These are phyloP conservation scores for Rhizopogon salebrosus DNA, from an alignment of 768 basidiomycete species.

Conservation along the genomic window DNA sequence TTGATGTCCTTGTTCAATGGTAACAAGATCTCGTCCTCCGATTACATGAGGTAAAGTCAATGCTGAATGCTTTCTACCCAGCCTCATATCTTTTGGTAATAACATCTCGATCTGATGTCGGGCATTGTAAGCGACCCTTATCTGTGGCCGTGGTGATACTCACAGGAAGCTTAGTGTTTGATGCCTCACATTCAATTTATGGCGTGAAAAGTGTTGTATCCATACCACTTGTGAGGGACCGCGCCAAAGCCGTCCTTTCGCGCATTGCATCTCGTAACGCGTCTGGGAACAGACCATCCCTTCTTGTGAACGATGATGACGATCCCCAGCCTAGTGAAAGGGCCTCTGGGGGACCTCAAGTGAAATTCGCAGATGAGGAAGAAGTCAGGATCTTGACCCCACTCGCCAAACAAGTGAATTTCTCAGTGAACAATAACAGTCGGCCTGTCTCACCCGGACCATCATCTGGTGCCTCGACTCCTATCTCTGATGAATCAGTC, in stretches of 20 bases:
- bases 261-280: constrained; percentile 48
- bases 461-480: constrained; percentile 51
- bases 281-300: constrained; percentile 39
- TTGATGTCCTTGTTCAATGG: constrained; percentile 68
- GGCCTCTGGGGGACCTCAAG: constrained; percentile 27
- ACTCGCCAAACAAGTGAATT: constrained; percentile 5
- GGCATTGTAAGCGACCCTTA: constrained; percentile 46
- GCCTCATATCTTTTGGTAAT: constrained; percentile 77
- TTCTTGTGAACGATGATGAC: constrained; percentile 27
- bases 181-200: constrained; percentile 57
- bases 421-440: constrained; percentile 1
- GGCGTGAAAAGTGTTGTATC: constrained; percentile 62
- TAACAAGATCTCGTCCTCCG: constrained; percentile 22
- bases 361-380: constrained; percentile 49
- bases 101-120: constrained; percentile 55
- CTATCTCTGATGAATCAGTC: constrained; percentile 40
- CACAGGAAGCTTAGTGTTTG: constrained; percentile 48
- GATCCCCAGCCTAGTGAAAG: constrained; percentile 17
- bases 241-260: constrained; percentile 50
- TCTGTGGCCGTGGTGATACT: neutral
- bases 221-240: constrained; percentile 66
- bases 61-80: constrained; percentile 20
- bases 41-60: neutral
- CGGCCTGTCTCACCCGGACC: constrained; percentile 12
- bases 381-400: constrained; percentile 44